A percentile compares a stretch with the other conserved stretches of the same genome.
Evolutionary conservation across 2,329 filamentous ascomycete genomes (phyloP).

Genomic region (Exutisphaerella laricina): DNA sequence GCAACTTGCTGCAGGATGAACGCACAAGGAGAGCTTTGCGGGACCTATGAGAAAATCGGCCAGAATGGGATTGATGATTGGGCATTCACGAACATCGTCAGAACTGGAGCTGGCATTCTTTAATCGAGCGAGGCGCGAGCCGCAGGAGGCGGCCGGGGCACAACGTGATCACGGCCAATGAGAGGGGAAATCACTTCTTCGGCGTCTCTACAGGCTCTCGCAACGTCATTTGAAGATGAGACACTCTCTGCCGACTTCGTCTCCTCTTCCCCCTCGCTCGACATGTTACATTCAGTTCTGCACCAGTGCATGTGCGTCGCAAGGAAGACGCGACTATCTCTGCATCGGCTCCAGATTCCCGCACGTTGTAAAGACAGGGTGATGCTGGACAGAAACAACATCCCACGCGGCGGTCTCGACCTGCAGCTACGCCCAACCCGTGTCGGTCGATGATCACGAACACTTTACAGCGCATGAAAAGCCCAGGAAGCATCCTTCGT

Average conservation of each 20-base stretch:
- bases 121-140: constrained; percentile 1
- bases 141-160: too few species aligned
- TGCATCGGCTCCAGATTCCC: not conserved
- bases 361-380: not conserved
- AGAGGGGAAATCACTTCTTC: not conserved
- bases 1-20: constrained; percentile 2
- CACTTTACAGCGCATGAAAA: too few species aligned
- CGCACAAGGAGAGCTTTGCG: constrained; percentile 1
- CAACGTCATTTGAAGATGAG: constrained; percentile 1
- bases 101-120: constrained; percentile 1
- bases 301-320: not conserved
- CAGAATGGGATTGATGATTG: constrained; percentile 2
- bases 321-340: not conserved
- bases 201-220: not conserved
- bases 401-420: constrained; percentile 3
- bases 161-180: constrained; percentile 1
- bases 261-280: not conserved
- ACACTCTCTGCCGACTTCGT: not conserved
- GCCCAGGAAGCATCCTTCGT: constrained; percentile 12
- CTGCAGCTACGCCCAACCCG: constrained; percentile 4
- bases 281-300: not conserved
- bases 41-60: constrained; percentile 2
- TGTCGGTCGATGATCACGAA: constrained; percentile 3
- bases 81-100: not conserved
- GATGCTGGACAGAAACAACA: not conserved